Evolutionary conservation across 1,284 basidiomycete genomes (phyloP), one percentile per base, ranked within the genome.

Genomic region (Sporisorium graminicola): DNA sequence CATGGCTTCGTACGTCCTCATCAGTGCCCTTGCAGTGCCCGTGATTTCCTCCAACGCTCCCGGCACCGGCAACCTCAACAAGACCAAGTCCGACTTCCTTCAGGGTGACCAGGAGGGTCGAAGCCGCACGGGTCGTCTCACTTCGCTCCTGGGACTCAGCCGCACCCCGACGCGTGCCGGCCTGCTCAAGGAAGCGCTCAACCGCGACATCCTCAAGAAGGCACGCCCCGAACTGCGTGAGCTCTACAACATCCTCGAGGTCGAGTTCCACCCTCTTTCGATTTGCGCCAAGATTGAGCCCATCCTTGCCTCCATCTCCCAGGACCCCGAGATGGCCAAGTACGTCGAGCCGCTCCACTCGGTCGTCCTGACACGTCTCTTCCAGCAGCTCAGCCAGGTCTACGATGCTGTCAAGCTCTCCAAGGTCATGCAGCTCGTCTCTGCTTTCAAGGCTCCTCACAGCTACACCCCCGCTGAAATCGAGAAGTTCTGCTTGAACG

Each of bases 21-120:
- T 99, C 78, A 93, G 92, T 80, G 93, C 95, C 0, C 90, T 99
- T 26, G 94, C 95, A 31, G 95, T 99, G 0, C 96, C 96, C 14
- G 93, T 98, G 51, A 93, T 92, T 5, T 87, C 89, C 7, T 90
- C 90, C 33, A 83, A 73, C 64, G 79, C 83, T 16, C 86, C 86
- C 20, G 81, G 87, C 61, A 88, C 88, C 37, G 87, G 88, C 55
- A 91, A 92, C 72, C 90, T 92, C 49, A 83, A 79, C 77, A 86
- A 86, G 66, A 69, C 77, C 58, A 80, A 80, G 65, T 82, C 86
- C 56, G 88, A 88, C 65, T 88, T 86, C 27, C 91, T 92, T 50
- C 92, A 93, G 81, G 88, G 89, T 55, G 86, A 87, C 65, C 80
- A 82, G 58, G 86, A 87, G 77, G 84, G 82, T 20, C 78, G 81